Conservation (phyloP, 2,329 filamentous ascomycete species). For the Ambrosiella xylebori region DNA sequence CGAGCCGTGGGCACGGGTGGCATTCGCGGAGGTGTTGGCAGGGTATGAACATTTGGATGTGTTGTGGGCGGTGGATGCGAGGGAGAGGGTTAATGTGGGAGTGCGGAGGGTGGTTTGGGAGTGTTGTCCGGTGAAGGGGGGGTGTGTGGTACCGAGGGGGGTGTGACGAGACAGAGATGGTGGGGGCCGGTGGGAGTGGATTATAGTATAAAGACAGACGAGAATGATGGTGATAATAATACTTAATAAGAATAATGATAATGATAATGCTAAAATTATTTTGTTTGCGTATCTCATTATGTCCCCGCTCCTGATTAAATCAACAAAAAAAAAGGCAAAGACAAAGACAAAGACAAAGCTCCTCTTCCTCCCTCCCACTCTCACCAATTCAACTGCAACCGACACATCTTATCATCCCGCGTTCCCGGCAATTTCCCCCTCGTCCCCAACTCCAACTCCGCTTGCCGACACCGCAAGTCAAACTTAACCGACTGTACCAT, state of each 20-base stretch:
- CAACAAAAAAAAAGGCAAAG: background rate
- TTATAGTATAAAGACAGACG: too few relatives aligned
- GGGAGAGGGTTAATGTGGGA: constrained; percentile 68
- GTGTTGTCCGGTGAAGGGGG: constrained; percentile 38
- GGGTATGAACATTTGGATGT: constrained; percentile 91
- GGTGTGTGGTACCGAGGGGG: background rate
- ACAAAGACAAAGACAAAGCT: background rate
- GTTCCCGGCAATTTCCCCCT: constrained; percentile 30
- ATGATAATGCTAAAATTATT: too few relatives aligned
- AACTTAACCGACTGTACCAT: constrained; percentile 41
- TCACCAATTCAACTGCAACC: background rate
- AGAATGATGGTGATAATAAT: too few relatives aligned
- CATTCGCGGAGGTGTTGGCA: constrained; percentile 67
- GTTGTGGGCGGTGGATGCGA: constrained; percentile 81
- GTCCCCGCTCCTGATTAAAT: too few relatives aligned
- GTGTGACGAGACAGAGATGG: background rate
- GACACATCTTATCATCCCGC: constrained; percentile 27
- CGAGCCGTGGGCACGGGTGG: constrained; percentile 65
- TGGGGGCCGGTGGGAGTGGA: too few relatives aligned
- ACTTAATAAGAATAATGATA: too few relatives aligned
- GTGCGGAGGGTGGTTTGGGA: constrained; percentile 71
- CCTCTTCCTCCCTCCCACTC: background rate
- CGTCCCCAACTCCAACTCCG: constrained; percentile 36
- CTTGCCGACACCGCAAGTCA: constrained; percentile 33
- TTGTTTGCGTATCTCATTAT: too few relatives aligned